Conservation (phyloP, 83 land plant species). For the Thuja plicata region DNA sequence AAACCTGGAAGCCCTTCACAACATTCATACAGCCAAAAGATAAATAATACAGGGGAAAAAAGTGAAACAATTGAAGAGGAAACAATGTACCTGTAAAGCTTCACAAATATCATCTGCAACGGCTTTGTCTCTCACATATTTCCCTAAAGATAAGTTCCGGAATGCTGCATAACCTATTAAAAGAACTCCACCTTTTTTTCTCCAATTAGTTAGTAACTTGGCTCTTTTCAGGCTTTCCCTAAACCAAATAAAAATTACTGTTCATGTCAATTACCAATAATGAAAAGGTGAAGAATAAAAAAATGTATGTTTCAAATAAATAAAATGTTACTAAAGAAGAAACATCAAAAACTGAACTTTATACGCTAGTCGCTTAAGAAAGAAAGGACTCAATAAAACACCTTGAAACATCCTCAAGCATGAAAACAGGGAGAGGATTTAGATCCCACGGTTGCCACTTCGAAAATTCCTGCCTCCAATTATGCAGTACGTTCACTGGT, state of each 20-base stretch:
- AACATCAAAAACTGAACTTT: neutral
- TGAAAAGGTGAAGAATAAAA: neutral
- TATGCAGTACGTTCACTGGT: constrained; percentile 96
- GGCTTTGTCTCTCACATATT: constrained; percentile 60
- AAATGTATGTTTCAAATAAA: neutral
- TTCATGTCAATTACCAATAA: neutral
- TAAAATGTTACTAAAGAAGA: neutral
- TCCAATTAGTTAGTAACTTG: constrained; percentile 72
- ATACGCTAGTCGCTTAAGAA: neutral
- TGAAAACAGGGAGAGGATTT: constrained; percentile 69
- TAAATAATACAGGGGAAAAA: neutral
- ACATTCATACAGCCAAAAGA: neutral
- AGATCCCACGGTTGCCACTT: constrained; percentile 86
- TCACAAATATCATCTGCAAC: constrained; percentile 49
- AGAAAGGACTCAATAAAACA: constrained; percentile 12
- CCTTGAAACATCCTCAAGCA: constrained; percentile 94
- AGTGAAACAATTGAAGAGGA: neutral
- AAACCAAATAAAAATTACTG: neutral
- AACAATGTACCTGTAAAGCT: constrained; percentile 61
- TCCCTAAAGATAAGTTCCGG: constrained; percentile 76
- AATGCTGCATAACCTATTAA: constrained; percentile 92
- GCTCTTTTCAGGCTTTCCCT: constrained; percentile 56
- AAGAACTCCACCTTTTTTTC: constrained; percentile 79
- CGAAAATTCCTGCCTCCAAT: constrained; percentile 86
- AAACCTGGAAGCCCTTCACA: neutral